Base-by-base conservation (phyloP, 2,329 filamentous ascomycete species). In the Xylaria sp. region DNA sequence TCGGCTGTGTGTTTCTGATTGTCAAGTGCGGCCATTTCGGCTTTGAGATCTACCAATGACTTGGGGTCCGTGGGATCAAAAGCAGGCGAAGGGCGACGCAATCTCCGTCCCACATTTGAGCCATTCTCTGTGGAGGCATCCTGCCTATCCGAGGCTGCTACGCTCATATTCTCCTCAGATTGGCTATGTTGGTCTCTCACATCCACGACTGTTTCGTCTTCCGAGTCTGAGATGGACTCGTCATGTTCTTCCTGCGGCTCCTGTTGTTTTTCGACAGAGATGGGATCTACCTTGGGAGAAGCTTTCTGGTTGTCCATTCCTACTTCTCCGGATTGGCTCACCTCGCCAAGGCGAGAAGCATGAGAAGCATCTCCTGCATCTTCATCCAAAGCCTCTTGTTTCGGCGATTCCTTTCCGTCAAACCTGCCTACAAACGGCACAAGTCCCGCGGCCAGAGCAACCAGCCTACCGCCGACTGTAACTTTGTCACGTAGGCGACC, bases 11-110 rank as follows among this genome's bases (percentile, higher is more conserved):
- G 69, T 18, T 71, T 69, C 61, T 69, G 64, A 23, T 66, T 67
- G 35, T 74, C 74, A 65, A 79, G 74, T 37, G 78, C 75, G 16
- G 80, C 76, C 35, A 82, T 70, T 65, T 83, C 76, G 23, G 80
- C 77, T 65, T 82, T 81, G 48, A 83, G 70, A 8, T 78, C 77
- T 58, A 74, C 76, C 13, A 85, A 64, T 13, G 79, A 79, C 35
- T 75, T 76, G 2, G 80, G 75, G 63, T 85, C 78, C 34, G 79
- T 84, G 4, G 81, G 81, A 59, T 83, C 75, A 61, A 85, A 85
- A 1, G 73, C 74, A 48, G 72, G 70, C 0, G 78, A 73, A 42
- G 71, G 66, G 13, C 74, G 74, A 23, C 68, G 68, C 5, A 76
- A 75, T 48, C 79, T 76, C 16, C 73, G 72, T 7, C 70, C 61